Evolutionary conservation across 2,329 filamentous ascomycete genomes (phyloP), one percentile per base, ranked within the genome.

Genomic region (Alternaria triticina): DNA sequence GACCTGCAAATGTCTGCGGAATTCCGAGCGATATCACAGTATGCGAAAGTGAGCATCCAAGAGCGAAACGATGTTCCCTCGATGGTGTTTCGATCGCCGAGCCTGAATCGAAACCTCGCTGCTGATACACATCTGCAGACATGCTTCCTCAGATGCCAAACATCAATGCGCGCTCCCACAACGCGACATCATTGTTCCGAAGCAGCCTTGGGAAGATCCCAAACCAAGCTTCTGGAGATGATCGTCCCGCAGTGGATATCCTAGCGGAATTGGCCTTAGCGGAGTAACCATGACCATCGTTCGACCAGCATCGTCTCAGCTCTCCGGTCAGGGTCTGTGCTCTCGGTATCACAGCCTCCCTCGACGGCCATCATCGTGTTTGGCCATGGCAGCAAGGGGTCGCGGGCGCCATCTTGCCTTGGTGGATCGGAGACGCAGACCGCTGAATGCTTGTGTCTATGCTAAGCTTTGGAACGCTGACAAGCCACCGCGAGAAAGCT

Each of bases 291-390:
- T 58, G 55, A 54, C 44, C 51, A 74, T 77, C 62, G 72, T 68
- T 72, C 64, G 72, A 77, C 74, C 60, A 62, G 28, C 45, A 62
- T 44, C 65, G 75, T 76, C 72, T 78, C 74, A 73, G 64, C 54
- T 64, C 54, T 45, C 30, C 28, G 61, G 60, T 65, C 67, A 51
- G 64, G 43, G 60, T 57, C 57, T 46, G 58, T 67, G 58, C 62
- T 66, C 64, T 49, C 57, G 57, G 72, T 74, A 69, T 76, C 74
- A 77, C 57, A 46, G 46, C 58, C 30, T 59, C 47, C 54, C 54
- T 57, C 40, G 36, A 58, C 59, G 43, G 47, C 58, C 46, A 54
- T 64, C 61, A 46, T 56, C 56, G 64, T 56, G 61, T 64, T 68
- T 69, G 58, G 65, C 63, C 65, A 67, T 66, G 44, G 47, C 50